Base-by-base conservation (phyloP, 2,329 filamentous ascomycete genomes). In the Tolypocladium ophioglossoides region DNA sequence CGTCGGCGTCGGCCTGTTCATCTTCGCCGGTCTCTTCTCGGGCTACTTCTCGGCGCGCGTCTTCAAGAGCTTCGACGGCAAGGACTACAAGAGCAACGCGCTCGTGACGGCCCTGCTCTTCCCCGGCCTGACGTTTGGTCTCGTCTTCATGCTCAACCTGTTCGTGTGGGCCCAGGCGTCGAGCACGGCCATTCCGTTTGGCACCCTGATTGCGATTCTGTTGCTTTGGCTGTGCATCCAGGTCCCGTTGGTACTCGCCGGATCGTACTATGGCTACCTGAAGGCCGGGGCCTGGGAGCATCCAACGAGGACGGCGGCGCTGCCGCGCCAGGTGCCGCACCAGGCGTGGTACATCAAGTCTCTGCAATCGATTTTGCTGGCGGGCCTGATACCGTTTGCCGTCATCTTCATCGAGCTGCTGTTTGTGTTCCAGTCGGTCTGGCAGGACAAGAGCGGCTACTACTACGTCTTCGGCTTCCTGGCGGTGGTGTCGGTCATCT, bases 401-500 rank as follows among this genome's bases (percentile, higher is more conserved):
- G 89, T 95, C 54, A 85, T 95, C 61, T 94, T 92, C 68, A 89
- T 95, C 64, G 89, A 95, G 71, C 78, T 95, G 16, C 77, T 92
- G 44, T 94, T 91, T 66, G 85, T 94, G 51, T 94, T 95, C 71
- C 88, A 90, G 71, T 91, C 86, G 50, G 70, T 95, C 37, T 94
- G 89, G 87, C 86, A 91, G 68, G 90, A 95, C 70, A 95, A 95
- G 75, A 90, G 84, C 64, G 89, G 88, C 8, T 95, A 91, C 70
- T 95, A 95, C 71, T 95, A 95, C 69, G 85, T 95, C 24, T 95
- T 94, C 66, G 90, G 90, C 12, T 95, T 92, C 73, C 71, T 94
- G 58, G 84, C 85, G 9, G 83, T 90, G 18, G 86, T 94, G 11
- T 84, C 78, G 27, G 73, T 82, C 12, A 86, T 94, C 55, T 72